Evolutionary conservation across 164 flowering plant genomes (phyloP).

Genomic region (Magnolia officinalis): DNA sequence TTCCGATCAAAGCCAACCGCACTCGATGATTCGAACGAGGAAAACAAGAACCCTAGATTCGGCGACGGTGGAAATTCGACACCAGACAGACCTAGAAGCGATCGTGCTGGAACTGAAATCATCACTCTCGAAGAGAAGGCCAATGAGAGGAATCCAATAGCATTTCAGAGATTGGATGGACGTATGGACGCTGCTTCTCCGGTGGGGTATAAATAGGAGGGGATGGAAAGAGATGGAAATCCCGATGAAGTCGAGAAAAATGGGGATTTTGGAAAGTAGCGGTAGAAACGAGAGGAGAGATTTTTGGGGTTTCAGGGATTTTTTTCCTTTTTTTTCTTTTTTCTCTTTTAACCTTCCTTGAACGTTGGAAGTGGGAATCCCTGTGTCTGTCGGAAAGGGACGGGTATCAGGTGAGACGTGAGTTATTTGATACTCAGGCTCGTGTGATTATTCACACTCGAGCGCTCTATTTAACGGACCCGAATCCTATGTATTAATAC

Average conservation of each 20-base stretch:
- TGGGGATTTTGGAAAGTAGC: neutral
- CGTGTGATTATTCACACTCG: too few relatives aligned
- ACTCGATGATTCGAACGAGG: neutral
- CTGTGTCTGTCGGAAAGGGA: neutral
- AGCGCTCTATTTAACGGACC: too few relatives aligned
- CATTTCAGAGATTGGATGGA: neutral
- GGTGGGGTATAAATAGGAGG: neutral
- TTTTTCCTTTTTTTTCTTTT: too few relatives aligned
- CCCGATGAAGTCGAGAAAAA: neutral
- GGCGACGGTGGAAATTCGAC: neutral
- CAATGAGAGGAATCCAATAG: neutral
- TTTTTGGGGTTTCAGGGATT: neutral
- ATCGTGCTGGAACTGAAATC: neutral
- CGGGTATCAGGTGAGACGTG: neutral
- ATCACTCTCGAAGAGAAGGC: neutral
- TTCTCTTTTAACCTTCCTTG: neutral
- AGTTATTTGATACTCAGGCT: neutral
- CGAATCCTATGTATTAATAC: too few relatives aligned
- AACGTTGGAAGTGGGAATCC: neutral
- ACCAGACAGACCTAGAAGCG: neutral
- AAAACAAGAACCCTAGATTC: neutral
- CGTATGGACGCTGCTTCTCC: neutral
- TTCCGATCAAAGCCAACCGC: conserved; percentile 1
- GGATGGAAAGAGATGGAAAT: neutral
- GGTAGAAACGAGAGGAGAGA: neutral